Evolutionary conservation across 225 moss, liverwort and hornwort species (phyloP).

Genomic region (Physcomitrium patens): DNA sequence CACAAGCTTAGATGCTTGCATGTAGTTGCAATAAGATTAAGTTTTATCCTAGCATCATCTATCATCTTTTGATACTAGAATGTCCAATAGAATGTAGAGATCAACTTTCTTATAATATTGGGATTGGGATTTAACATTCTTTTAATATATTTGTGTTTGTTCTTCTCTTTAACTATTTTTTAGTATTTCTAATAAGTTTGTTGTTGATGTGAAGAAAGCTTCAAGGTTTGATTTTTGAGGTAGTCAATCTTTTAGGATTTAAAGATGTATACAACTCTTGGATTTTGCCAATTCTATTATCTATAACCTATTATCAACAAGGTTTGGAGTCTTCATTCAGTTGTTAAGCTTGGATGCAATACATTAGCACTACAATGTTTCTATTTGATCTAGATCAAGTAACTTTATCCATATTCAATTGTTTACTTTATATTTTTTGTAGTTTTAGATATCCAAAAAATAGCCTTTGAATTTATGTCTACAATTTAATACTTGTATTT

Average conservation of each 20-base stretch:
- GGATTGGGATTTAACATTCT: constrained; percentile 35
- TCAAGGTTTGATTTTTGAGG: not conserved
- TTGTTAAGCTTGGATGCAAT: not conserved
- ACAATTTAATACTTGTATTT: not conserved
- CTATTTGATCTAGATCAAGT: constrained; percentile 13
- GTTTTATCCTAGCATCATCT: constrained; percentile 21
- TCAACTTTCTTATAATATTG: constrained; percentile 12
- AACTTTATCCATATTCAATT: not conserved
- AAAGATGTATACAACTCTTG: constrained; percentile 18
- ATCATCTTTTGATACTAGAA: not conserved
- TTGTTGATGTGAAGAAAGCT: not conserved
- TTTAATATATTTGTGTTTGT: constrained; percentile 21
- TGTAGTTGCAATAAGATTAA: not conserved
- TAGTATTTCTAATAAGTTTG: too few relatives aligned
- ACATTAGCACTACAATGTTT: constrained; percentile 6
- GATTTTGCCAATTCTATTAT: not conserved
- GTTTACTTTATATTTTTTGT: not conserved
- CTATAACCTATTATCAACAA: not conserved
- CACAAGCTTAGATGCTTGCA: constrained; percentile 12
- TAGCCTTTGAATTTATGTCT: not conserved
- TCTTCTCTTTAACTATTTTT: not conserved
- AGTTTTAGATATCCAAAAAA: not conserved
- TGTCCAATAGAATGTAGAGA: constrained; percentile 3
- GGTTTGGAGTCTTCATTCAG: not conserved
- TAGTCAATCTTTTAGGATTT: constrained; percentile 35